Conservation (phyloP, 495 filamentous ascomycete genomes). For the Podospora sp. region DNA sequence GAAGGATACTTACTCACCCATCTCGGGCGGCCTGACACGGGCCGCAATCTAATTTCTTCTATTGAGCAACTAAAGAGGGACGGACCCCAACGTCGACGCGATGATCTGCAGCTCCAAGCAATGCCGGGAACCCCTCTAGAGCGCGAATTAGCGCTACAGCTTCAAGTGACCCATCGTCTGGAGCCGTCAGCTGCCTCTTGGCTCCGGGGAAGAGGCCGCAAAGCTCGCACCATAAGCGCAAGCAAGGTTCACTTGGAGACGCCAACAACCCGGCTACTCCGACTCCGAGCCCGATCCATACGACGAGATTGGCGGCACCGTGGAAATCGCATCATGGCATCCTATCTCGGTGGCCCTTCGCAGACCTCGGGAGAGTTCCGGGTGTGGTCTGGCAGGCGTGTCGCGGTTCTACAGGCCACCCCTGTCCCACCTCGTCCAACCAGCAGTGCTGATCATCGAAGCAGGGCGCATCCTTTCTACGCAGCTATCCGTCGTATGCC, state of each 20-base stretch:
- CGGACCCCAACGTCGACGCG: background rate
- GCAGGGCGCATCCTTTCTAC: slow-evolving; percentile 7
- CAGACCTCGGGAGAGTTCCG: slow-evolving; percentile 9
- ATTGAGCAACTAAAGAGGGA: background rate
- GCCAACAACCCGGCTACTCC: slow-evolving; percentile 11
- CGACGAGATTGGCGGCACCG: background rate
- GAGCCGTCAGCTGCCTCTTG: background rate
- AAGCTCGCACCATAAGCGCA: background rate
- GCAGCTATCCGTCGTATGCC: slow-evolving; percentile 4
- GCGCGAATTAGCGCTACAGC: background rate
- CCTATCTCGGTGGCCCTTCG: background rate
- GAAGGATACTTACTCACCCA: background rate
- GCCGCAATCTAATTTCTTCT: slow-evolving; percentile 4
- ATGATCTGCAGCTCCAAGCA: background rate
- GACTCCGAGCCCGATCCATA: slow-evolving; percentile 10
- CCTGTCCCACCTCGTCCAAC: background rate
- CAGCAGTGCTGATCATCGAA: background rate
- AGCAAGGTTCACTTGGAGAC: background rate
- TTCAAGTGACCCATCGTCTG: background rate
- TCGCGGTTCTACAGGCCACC: slow-evolving; percentile 12
- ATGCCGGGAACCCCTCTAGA: background rate
- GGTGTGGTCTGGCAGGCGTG: background rate
- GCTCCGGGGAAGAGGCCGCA: background rate
- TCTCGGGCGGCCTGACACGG: slow-evolving; percentile 2
- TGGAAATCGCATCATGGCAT: slow-evolving; percentile 1